These are phyloP conservation scores for Athelia psychrophila DNA, from an alignment of 1,284 basidiomycete species.

Conservation along the genomic window DNA sequence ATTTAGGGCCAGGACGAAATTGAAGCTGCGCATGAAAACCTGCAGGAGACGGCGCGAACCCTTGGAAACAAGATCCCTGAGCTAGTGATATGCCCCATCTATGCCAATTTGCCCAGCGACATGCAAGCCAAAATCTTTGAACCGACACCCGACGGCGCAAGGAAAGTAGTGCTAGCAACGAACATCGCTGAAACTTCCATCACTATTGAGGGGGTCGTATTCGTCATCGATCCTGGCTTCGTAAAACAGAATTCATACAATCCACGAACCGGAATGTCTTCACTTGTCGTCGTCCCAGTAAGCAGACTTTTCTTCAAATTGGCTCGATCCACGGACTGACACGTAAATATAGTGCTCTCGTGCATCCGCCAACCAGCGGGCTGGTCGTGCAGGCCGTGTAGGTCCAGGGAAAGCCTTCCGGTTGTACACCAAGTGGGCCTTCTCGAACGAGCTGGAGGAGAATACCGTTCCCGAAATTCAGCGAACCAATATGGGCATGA, in stretches of 20 bases:
- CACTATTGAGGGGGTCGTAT: slow-evolving; percentile 96
- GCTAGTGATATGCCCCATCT: slow-evolving; percentile 95
- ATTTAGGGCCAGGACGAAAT: slow-evolving; percentile 97
- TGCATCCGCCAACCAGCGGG: slow-evolving; percentile 95
- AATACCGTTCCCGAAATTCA: slow-evolving; percentile 99
- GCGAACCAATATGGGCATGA: slow-evolving; percentile 95
- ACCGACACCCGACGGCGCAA: slow-evolving; percentile 92
- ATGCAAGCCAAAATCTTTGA: slow-evolving; percentile 99
- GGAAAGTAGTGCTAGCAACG: slow-evolving; percentile 97
- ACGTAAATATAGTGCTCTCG: slow-evolving; percentile 73
- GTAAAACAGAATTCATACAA: slow-evolving; percentile 99
- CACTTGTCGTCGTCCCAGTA: slow-evolving; percentile 89
- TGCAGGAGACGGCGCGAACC: slow-evolving; percentile 93
- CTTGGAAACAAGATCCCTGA: slow-evolving; percentile 96
- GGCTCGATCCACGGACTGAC: slow-evolving; percentile 4
- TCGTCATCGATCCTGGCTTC: slow-evolving; percentile 97
- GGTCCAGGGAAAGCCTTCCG: slow-evolving; percentile 99
- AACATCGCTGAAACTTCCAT: slow-evolving; percentile 99
- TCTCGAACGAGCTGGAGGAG: slow-evolving; percentile 91
- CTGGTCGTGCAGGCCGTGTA: slow-evolving; percentile 95
- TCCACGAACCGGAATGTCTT: slow-evolving; percentile 95
- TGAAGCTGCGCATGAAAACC: slow-evolving; percentile 93
- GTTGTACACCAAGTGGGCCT: slow-evolving; percentile 96
- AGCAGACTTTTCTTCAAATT: slow-evolving; percentile 25
- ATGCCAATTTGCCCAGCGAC: slow-evolving; percentile 96